Conservation (phyloP, 2,329 filamentous ascomycete species). For the Fusarium gaditjirri region DNA sequence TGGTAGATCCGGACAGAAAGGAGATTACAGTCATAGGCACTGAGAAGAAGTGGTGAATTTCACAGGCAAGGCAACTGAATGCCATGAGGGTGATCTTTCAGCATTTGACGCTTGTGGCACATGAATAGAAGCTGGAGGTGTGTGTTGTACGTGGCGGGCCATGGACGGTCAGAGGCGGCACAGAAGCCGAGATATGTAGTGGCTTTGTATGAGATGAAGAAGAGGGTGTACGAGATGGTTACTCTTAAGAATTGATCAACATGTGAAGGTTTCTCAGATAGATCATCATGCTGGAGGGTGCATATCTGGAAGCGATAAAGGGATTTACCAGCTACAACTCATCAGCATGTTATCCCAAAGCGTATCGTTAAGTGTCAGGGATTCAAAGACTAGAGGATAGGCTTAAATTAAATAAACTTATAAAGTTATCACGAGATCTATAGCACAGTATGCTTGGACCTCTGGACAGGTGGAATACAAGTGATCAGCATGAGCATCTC, state of each 20-base stretch:
- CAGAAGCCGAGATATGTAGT: conserved; percentile 23
- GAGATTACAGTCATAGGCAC: conserved; percentile 38
- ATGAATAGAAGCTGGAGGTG: conserved; percentile 15
- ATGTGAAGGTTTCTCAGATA: not conserved
- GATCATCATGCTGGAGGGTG: not conserved
- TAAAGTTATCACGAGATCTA: not conserved
- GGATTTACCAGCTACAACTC: not conserved
- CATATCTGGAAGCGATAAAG: not conserved
- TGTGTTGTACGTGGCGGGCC: conserved; percentile 26
- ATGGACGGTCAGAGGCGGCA: conserved; percentile 34
- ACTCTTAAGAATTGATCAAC: not conserved
- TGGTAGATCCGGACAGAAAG: conserved; percentile 46
- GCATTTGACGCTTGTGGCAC: conserved; percentile 11
- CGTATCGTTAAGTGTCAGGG: not conserved
- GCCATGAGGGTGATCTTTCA: not conserved
- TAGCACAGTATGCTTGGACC: not conserved
- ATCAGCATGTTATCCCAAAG: not conserved
- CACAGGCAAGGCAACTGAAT: not conserved
- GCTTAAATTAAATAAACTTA: not conserved
- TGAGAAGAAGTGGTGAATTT: conserved; percentile 26
- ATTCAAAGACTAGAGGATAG: not conserved
- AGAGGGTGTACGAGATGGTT: conserved; percentile 31
- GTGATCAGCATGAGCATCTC: conserved; percentile 11
- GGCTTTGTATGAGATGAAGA: conserved; percentile 1
- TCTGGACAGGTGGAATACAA: not conserved